Evolutionary conservation across 768 basidiomycete species (phyloP).

Genomic region (Gymnopilus junonius): DNA sequence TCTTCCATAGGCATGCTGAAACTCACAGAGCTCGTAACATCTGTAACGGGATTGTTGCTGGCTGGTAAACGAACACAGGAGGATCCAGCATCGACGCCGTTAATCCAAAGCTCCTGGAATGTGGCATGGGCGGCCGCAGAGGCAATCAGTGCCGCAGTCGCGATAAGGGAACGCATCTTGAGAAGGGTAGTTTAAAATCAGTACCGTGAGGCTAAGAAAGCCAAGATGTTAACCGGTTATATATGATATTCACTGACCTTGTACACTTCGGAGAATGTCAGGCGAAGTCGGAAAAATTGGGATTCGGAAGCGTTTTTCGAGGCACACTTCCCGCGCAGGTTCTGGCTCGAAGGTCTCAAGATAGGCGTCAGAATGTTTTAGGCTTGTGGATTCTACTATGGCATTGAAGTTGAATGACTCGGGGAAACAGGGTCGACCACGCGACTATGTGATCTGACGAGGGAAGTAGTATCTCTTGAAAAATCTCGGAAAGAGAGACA

Average conservation of each 20-base stretch:
- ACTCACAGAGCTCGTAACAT: conserved; percentile 37
- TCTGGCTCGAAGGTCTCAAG: background rate
- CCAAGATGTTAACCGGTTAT: background rate
- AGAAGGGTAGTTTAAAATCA: background rate
- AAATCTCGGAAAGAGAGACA: background rate
- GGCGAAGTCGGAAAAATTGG: conserved; percentile 1
- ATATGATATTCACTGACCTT: background rate
- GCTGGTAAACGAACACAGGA: conserved; percentile 49
- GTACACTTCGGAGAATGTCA: background rate
- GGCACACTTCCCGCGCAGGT: background rate
- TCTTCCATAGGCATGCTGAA: too few species aligned
- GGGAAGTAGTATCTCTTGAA: background rate
- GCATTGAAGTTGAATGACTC: background rate
- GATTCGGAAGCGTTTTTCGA: background rate
- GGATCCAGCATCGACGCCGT: conserved; percentile 49
- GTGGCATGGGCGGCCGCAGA: conserved; percentile 55
- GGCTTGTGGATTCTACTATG: background rate
- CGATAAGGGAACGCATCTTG: conserved; percentile 35
- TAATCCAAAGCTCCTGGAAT: conserved; percentile 59
- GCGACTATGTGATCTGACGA: background rate
- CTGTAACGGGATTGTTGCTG: conserved; percentile 52
- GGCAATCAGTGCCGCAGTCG: conserved; percentile 39
- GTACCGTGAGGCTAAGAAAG: background rate
- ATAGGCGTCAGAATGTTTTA: background rate
- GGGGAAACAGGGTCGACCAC: background rate